Evolutionary conservation across 345 rosid genomes (phyloP).

Genomic region (Nasturtium officinale): DNA sequence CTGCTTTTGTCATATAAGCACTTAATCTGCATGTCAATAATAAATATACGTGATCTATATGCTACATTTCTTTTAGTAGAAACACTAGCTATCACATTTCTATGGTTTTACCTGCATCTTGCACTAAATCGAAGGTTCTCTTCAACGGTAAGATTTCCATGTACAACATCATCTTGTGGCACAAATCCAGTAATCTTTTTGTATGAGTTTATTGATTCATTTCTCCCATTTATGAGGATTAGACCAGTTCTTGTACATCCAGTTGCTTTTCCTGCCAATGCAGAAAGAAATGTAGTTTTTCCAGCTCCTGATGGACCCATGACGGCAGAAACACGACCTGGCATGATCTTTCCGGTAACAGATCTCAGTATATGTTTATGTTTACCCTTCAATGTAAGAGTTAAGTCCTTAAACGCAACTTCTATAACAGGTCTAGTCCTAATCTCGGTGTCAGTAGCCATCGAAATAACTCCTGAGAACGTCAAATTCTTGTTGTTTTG

Average conservation of each 20-base stretch:
- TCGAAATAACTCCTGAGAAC: conserved; percentile 85
- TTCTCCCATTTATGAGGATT: conserved; percentile 78
- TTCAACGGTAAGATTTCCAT: conserved; percentile 91
- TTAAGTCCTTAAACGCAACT: conserved; percentile 76
- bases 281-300: conserved; percentile 88
- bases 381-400: conserved; percentile 77
- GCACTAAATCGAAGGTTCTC: conserved; percentile 92
- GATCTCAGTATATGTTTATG: conserved; percentile 72
- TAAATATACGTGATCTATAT: background rate
- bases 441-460: conserved; percentile 65
- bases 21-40: conserved; percentile 53
- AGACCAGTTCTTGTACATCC: conserved; percentile 69
- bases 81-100: background rate
- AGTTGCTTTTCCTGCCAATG: conserved; percentile 76
- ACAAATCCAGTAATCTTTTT: conserved; percentile 87
- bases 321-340: conserved; percentile 96
- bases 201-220: conserved; percentile 69
- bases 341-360: conserved; percentile 80
- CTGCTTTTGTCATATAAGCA: conserved; percentile 80
- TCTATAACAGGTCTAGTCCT: conserved; percentile 77
- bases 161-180: conserved; percentile 94
- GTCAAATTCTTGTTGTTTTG: conserved; percentile 67
- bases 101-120: conserved; percentile 73
- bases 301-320: conserved; percentile 99
- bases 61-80: background rate